Evolutionary conservation across 2,329 filamentous ascomycete species (phyloP).

Genomic region (Alternaria tenuissima): DNA sequence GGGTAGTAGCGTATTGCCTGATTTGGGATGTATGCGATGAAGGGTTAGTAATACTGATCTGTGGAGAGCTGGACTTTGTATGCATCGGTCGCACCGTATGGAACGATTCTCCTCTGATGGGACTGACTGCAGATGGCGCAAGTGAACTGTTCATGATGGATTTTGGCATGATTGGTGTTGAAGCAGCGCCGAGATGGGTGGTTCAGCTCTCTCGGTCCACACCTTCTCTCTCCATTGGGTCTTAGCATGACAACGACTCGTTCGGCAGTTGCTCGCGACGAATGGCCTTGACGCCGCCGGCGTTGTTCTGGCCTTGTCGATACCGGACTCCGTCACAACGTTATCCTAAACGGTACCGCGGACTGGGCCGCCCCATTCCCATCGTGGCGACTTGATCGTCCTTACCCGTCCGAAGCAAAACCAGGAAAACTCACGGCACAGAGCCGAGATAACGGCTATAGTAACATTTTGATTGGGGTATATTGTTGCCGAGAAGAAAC

Average conservation of each 20-base stretch:
- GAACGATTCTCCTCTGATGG: neutral
- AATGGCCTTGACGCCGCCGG: neutral
- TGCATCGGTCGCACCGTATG: neutral
- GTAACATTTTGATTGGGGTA: neutral
- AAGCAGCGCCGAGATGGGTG: neutral
- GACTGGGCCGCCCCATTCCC: constrained; percentile 1
- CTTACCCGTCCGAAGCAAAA: neutral
- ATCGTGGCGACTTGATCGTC: neutral
- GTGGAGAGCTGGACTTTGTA: constrained; percentile 1
- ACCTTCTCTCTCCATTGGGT: neutral
- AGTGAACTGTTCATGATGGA: neutral
- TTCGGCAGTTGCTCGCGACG: neutral
- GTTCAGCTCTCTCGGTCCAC: constrained; percentile 1
- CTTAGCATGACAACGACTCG: neutral
- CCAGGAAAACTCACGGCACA: neutral
- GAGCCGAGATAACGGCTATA: neutral
- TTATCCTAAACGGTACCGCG: neutral
- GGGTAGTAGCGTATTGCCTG: neutral
- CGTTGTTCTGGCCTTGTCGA: neutral
- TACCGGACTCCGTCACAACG: neutral
- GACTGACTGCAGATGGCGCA: neutral
- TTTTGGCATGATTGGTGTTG: neutral
- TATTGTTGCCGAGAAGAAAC: neutral
- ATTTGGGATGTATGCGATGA: neutral
- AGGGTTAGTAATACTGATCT: neutral